Evolutionary conservation across 495 filamentous ascomycete genomes (phyloP).

Genomic region (Massariosphaeria phaeospora): DNA sequence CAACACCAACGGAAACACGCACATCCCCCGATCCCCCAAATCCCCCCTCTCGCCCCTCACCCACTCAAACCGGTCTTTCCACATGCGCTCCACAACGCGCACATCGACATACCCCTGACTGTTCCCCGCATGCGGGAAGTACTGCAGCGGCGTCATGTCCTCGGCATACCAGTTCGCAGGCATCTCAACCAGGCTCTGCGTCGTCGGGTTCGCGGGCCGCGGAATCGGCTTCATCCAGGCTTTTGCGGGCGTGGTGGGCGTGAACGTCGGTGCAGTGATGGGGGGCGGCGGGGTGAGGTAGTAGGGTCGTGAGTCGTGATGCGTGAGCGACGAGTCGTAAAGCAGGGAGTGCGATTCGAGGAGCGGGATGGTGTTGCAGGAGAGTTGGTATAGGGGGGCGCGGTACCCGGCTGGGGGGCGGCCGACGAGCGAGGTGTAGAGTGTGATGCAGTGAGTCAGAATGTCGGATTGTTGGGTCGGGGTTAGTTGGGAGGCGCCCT

Average conservation of each 20-base stretch:
- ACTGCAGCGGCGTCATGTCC: conserved; percentile 56
- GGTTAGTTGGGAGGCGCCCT: conserved; percentile 52
- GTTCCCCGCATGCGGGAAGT: conserved; percentile 48
- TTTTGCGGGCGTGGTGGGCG: conserved; percentile 42
- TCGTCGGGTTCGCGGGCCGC: conserved; percentile 28
- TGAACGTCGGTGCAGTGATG: conserved; percentile 51
- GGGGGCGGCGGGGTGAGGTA: conserved; percentile 48
- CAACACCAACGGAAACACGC: conserved; percentile 50
- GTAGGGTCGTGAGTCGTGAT: conserved; percentile 53
- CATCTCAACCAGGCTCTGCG: conserved; percentile 47
- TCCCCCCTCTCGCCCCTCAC: conserved; percentile 35
- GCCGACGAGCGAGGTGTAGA: conserved; percentile 48
- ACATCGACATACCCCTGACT: conserved; percentile 52
- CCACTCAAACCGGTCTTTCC: conserved; percentile 50
- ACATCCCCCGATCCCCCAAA: conserved; percentile 30
- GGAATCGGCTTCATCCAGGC: conserved; percentile 56
- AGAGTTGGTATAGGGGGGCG: conserved; percentile 55
- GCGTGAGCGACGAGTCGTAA: conserved; percentile 53
- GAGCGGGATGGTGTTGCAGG: conserved; percentile 51
- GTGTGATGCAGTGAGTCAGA: conserved; percentile 49
- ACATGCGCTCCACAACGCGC: conserved; percentile 50
- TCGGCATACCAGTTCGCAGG: conserved; percentile 56
- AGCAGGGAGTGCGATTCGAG: conserved; percentile 54
- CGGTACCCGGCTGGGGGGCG: conserved; percentile 54
- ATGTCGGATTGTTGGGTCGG: conserved; percentile 56